Percentiles rank a stretch among this genome's conserved stretches.
These are phyloP conservation scores for Inosperma sp. DNA, from an alignment of 768 basidiomycete species.

Conservation along the genomic window DNA sequence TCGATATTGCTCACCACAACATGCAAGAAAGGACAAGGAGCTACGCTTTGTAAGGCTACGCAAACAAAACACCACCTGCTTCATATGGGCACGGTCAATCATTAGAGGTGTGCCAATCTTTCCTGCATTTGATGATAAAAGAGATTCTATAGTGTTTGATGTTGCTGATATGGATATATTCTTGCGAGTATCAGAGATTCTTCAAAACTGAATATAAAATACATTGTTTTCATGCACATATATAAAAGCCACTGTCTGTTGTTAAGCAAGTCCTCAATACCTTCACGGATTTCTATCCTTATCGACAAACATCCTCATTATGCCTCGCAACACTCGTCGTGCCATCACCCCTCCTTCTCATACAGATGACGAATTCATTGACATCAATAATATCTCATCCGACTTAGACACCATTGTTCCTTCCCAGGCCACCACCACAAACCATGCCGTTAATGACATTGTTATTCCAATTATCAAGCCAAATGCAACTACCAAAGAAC, in stretches of 20 bases:
- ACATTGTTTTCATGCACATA: too few relatives aligned
- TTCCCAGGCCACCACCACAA: not conserved
- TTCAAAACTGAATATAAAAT: too few relatives aligned
- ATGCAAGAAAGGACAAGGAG: not conserved
- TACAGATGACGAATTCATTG: not conserved
- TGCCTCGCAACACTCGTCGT: not conserved
- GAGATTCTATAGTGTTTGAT: constrained; percentile 8
- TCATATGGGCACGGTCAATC: constrained; percentile 3
- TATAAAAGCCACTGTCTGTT: too few relatives aligned
- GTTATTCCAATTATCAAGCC: not conserved
- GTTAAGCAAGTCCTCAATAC: too few relatives aligned
- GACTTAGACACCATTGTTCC: not conserved
- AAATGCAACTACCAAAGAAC: not conserved
- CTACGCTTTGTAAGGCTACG: not conserved
- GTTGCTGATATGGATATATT: constrained; percentile 4
- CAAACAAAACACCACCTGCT: not conserved
- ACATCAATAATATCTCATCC: constrained; percentile 1
- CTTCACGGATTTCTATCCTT: too few relatives aligned
- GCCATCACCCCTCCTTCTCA: not conserved
- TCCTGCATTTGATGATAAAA: not conserved
- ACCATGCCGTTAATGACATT: not conserved
- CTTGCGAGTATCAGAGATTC: too few relatives aligned
- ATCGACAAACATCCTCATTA: not conserved
- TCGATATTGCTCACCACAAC: not conserved
- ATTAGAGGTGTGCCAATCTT: not conserved